Percentiles rank a stretch among this genome's conserved stretches.
phyloP scores from a whole-genome alignment of 2,329 filamentous ascomycete genomes.

The Ceratocystis harringtonii region DNA sequence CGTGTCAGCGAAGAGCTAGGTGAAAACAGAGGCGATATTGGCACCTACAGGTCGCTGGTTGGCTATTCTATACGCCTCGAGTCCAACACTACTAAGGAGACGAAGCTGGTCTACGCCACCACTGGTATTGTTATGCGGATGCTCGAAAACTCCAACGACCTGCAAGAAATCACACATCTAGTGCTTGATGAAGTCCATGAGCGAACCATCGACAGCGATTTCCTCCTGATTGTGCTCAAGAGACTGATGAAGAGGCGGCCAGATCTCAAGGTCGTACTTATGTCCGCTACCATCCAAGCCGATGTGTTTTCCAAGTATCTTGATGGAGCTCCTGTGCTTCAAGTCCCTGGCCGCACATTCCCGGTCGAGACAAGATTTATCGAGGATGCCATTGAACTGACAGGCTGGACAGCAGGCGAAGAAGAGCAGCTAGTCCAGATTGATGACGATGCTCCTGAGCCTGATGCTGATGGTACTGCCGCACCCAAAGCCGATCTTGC shows the following conservation, averaged over 20 bases:
- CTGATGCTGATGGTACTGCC: constrained; percentile 40
- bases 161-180: constrained; percentile 81
- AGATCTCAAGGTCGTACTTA: constrained; percentile 82
- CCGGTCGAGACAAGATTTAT: constrained; percentile 78
- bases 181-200: constrained; percentile 98
- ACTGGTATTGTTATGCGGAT: constrained; percentile 93
- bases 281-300: constrained; percentile 95
- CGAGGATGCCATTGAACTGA: constrained; percentile 83
- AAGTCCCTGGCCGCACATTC: constrained; percentile 84
- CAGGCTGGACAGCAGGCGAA: constrained; percentile 50
- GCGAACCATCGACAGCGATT: constrained; percentile 90
- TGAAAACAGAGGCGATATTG: constrained; percentile 66
- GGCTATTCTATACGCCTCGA: constrained; percentile 92
- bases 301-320: constrained; percentile 83
- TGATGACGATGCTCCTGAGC: constrained; percentile 32
- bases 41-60: constrained; percentile 68
- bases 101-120: constrained; percentile 77
- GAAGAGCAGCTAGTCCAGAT: constrained; percentile 27
- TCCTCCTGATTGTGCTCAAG: constrained; percentile 80
- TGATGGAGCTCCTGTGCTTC: constrained; percentile 68
- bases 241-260: constrained; percentile 61
- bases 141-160: constrained; percentile 76
- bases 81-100: constrained; percentile 67
- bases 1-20: constrained; percentile 92
- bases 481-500: constrained; percentile 39